Conservation (phyloP, 495 filamentous ascomycete species). For the Annulohypoxylon moriforme region DNA sequence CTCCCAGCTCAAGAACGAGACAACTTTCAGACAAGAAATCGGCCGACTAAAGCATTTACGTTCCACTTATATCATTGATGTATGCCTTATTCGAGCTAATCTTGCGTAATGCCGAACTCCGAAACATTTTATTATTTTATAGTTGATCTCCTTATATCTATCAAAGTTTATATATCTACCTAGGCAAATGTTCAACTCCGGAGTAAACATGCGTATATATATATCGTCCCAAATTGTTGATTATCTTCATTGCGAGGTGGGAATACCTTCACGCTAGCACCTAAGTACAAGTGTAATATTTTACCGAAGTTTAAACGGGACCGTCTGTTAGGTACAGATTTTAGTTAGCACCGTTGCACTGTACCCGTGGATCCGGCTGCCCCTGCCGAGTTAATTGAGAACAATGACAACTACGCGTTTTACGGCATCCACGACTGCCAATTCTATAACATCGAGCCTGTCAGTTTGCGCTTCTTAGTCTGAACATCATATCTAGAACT, state of each 20-base stretch:
- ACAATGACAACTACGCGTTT: constrained; percentile 9
- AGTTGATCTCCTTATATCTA: no score
- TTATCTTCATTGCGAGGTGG: background rate
- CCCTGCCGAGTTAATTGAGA: background rate
- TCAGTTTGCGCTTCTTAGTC: background rate
- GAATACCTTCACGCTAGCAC: background rate
- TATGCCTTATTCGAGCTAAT: no score
- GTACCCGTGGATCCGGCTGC: background rate
- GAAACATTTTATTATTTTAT: no score
- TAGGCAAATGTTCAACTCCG: no score
- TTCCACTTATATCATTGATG: no score
- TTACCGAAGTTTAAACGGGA: constrained; percentile 14
- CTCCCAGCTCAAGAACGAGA: no score
- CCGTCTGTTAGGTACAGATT: background rate
- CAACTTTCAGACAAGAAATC: no score
- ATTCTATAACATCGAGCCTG: background rate
- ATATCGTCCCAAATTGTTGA: background rate
- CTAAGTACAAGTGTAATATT: background rate
- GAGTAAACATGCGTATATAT: no score
- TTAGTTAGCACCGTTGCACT: background rate
- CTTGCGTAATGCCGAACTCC: no score
- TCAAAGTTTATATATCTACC: no score
- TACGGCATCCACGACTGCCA: background rate
- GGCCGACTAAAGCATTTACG: no score
- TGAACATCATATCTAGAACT: background rate